Evolutionary conservation across 2,329 filamentous ascomycete species (phyloP).

Genomic region (Hypoxylon sp.): DNA sequence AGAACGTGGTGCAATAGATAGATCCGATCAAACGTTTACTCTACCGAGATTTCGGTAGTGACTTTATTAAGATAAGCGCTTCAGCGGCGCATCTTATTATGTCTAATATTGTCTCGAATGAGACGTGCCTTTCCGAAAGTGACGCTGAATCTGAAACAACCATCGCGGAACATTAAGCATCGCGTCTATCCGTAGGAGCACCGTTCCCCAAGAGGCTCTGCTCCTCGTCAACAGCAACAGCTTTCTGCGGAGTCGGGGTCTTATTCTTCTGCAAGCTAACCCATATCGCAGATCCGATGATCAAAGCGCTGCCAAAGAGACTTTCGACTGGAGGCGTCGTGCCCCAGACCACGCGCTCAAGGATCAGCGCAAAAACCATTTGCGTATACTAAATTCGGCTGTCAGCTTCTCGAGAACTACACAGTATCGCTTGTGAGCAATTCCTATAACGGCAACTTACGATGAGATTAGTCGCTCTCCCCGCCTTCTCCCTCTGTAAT

Average conservation of each 20-base stretch:
- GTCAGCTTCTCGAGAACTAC: slow-evolving; percentile 13
- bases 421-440: not conserved
- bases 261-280: slow-evolving; percentile 60
- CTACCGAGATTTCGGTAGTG: not conserved
- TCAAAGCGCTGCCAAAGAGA: slow-evolving; percentile 58
- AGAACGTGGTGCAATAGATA: not conserved
- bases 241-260: slow-evolving; percentile 45
- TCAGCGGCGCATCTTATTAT: not conserved
- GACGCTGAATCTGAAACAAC: not conserved
- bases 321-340: slow-evolving; percentile 59
- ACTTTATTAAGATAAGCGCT: not conserved
- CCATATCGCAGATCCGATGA: slow-evolving; percentile 61
- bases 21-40: not conserved
- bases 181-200: slow-evolving; percentile 24
- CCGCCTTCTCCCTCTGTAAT: slow-evolving; percentile 75
- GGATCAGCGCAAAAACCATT: slow-evolving; percentile 55
- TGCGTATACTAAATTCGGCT: slow-evolving; percentile 50
- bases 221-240: slow-evolving; percentile 55
- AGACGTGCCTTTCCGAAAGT: not conserved
- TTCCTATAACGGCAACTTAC: slow-evolving; percentile 43
- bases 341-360: slow-evolving; percentile 62
- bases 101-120: slow-evolving; percentile 2
- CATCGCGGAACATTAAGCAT: slow-evolving; percentile 23
- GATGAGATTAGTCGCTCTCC: slow-evolving; percentile 57
- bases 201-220: slow-evolving; percentile 51